phyloP scores from a whole-genome alignment of 1,139 yeast species.

The Tardiomyces depauwii region DNA sequence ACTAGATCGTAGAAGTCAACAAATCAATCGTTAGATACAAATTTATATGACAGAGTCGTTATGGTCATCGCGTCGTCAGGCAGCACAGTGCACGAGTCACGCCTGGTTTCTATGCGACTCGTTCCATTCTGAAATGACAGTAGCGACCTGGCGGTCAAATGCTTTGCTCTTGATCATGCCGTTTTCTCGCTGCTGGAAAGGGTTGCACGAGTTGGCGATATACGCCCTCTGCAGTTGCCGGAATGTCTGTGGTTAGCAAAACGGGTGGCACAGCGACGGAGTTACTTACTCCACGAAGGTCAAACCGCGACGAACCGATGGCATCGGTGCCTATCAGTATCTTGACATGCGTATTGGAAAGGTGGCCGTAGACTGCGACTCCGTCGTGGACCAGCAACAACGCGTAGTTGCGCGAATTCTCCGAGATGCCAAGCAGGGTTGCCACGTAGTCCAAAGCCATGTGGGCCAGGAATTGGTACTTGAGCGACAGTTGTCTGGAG shows the following conservation, averaged over 20 bases:
- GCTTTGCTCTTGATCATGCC: slow-evolving; percentile 16
- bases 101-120: slow-evolving; percentile 2
- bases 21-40: too few species aligned
- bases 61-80: too few species aligned
- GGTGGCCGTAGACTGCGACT: slow-evolving; percentile 30
- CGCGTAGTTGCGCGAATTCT: slow-evolving; percentile 21
- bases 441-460: slow-evolving; percentile 32
- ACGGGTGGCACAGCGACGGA: neutral
- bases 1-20: too few species aligned
- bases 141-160: slow-evolving; percentile 18
- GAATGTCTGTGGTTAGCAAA: slow-evolving; percentile 11
- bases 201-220: slow-evolving; percentile 28
- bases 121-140: slow-evolving; percentile 16
- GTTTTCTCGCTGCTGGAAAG: slow-evolving; percentile 22
- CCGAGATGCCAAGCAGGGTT: slow-evolving; percentile 17
- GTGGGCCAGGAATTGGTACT: slow-evolving; percentile 30
- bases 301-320: slow-evolving; percentile 17
- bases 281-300: slow-evolving; percentile 10
- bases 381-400: slow-evolving; percentile 31
- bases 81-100: too few species aligned
- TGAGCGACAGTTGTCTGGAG: slow-evolving; percentile 12
- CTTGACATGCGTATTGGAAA: slow-evolving; percentile 30
- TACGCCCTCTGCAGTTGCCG: slow-evolving; percentile 26
- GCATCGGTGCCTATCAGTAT: slow-evolving; percentile 28
- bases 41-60: too few species aligned